phyloP scores from a whole-genome alignment of 2,329 filamentous ascomycete species.

The Ophiosphaerella narmari region DNA sequence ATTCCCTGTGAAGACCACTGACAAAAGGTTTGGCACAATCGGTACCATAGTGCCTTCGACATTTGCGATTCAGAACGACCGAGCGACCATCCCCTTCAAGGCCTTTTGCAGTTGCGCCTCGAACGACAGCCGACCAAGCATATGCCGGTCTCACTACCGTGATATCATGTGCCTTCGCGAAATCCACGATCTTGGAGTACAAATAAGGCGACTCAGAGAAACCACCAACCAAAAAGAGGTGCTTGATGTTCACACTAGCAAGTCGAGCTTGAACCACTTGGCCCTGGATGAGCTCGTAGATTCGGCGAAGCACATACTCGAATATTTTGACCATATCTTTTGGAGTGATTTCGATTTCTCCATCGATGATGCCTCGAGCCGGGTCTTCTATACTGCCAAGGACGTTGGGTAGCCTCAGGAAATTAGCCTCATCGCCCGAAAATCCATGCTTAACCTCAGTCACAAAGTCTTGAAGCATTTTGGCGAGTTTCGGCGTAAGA shows the following conservation, averaged over 20 bases:
- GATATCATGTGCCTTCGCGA: not conserved
- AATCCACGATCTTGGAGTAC: slow-evolving; percentile 6
- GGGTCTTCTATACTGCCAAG: slow-evolving; percentile 13
- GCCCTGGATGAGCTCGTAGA: slow-evolving; percentile 2
- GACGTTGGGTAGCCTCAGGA: slow-evolving; percentile 8
- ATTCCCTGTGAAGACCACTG: too few relatives aligned
- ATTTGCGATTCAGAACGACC: too few relatives aligned
- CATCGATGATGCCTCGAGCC: slow-evolving; percentile 16
- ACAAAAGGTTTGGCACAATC: too few relatives aligned
- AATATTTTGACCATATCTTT: slow-evolving; percentile 15
- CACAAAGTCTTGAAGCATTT: slow-evolving; percentile 21
- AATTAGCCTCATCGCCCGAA: slow-evolving; percentile 12
- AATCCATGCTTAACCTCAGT: slow-evolving; percentile 19
- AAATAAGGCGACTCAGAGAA: slow-evolving; percentile 26
- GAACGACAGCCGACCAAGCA: slow-evolving; percentile 9
- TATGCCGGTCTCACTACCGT: slow-evolving; percentile 13
- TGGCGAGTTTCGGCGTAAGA: slow-evolving; percentile 9
- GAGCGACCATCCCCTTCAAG: too few relatives aligned
- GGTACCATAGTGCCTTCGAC: too few relatives aligned
- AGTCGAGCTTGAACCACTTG: slow-evolving; percentile 5
- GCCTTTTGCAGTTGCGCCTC: too few relatives aligned
- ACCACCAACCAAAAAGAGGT: slow-evolving; percentile 23
- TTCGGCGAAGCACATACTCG: slow-evolving; percentile 6
- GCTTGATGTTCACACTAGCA: slow-evolving; percentile 5
- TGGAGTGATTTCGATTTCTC: slow-evolving; percentile 16